Evolutionary conservation across 2,329 filamentous ascomycete genomes (phyloP).

Genomic region (Fusarium annulatum): DNA sequence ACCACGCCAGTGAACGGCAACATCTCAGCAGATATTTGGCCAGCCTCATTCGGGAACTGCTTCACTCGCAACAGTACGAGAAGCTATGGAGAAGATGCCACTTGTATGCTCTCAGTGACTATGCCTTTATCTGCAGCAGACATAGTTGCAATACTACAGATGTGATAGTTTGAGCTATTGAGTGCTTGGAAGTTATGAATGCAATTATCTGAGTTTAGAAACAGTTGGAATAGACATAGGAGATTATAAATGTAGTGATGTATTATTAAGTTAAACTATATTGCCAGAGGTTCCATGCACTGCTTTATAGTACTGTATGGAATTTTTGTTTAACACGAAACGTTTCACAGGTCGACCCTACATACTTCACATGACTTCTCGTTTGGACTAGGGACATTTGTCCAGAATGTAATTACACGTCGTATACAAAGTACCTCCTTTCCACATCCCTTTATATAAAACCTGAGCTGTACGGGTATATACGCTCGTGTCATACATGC

Average conservation of each 20-base stretch:
- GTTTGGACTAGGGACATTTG: background rate
- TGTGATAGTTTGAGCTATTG: background rate
- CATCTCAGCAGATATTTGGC: background rate
- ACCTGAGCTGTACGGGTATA: background rate
- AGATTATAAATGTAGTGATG: background rate
- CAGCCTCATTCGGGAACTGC: background rate
- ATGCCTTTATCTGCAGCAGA: background rate
- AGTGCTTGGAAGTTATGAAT: background rate
- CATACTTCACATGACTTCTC: too few species aligned
- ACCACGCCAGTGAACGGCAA: background rate
- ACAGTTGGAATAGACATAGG: too few species aligned
- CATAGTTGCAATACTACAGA: background rate
- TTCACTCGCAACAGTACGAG: too few species aligned
- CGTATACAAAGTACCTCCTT: slow-evolving; percentile 1
- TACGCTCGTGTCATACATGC: background rate
- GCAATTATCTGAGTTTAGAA: background rate
- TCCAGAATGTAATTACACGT: slow-evolving; percentile 11
- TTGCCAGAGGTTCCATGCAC: background rate
- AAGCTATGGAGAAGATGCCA: too few species aligned
- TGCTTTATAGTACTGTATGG: background rate
- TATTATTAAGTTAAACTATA: background rate
- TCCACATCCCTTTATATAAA: background rate
- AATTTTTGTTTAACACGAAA: background rate
- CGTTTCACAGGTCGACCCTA: background rate
- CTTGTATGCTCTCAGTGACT: background rate